Base-by-base conservation (phyloP, 1,284 basidiomycete genomes). In the Meripilus lineatus region DNA sequence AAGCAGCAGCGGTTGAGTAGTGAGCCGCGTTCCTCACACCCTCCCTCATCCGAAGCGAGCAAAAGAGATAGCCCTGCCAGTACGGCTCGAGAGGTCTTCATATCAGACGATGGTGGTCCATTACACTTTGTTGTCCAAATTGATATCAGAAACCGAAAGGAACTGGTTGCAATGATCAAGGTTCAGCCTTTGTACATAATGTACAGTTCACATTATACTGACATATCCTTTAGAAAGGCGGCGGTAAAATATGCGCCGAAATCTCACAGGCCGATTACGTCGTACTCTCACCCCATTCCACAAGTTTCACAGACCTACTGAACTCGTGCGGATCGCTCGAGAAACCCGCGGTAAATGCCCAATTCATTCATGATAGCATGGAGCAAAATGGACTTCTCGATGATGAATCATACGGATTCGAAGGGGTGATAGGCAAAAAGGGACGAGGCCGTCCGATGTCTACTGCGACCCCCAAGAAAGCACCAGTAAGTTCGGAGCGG, bases 361-460 rank as follows among this genome's bases (percentile, higher is more conserved):
- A 67, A 7, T 87, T 83, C 55, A 65, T 87, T 15, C 51, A 66
- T 17, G 77, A 81, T 39, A 84, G 72, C 45, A 56, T 81, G 18
- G 63, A 67, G 35, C 58, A 69, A 46, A 61, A 65, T 14, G 58
- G 50, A 7, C 48, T 87, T 13, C 50, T 81, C 40, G 70, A 78
- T 45, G 59, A 70, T n/a, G 57, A 63, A 1, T 58, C 65, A 11
- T 74, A 65, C 50, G 26, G 48, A 51, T 52, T 62, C 38, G 55
- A 58, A 28, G 50, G 41, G 8, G 25, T 49, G 7, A 18, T 30
- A 14, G 24, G 45, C 8, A 53, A 51, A 41, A 51, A 46, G 43
- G 56, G 53, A 38, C 49, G 53, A 3, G 53, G 57, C 6, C 54
- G 55, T 3, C 54, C 43, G 2, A 24, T 33, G 10, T 22, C 32